phyloP scores from a whole-genome alignment of 2,329 filamentous ascomycete species.

The Ceratocystiopsis minuta region DNA sequence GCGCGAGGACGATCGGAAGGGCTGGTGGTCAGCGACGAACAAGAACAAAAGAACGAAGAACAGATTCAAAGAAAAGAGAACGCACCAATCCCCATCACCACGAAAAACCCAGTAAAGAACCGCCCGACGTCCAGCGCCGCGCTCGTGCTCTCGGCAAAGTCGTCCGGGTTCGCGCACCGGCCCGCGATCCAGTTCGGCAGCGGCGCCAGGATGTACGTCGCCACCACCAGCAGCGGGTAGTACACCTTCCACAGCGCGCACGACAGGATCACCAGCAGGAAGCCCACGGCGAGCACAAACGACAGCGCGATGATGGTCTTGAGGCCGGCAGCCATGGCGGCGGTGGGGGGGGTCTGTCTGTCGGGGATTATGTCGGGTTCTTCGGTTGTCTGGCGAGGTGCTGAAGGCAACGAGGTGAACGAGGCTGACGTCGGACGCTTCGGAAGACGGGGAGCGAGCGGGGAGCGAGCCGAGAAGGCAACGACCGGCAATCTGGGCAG shows the following conservation, averaged over 20 bases:
- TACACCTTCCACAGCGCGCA: conserved; percentile 91
- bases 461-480: too few relatives aligned
- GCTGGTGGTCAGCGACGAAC: conserved; percentile 23
- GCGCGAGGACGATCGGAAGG: conserved; percentile 71
- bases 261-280: conserved; percentile 95
- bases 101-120: conserved; percentile 88
- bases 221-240: conserved; percentile 87
- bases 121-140: conserved; percentile 80
- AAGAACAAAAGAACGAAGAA: too few relatives aligned
- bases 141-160: conserved; percentile 75
- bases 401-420: too few relatives aligned
- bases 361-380: too few relatives aligned
- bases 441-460: too few relatives aligned
- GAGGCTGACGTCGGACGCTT: too few relatives aligned
- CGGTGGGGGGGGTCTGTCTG: conserved; percentile 1
- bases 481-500: too few relatives aligned
- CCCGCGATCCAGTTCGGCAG: conserved; percentile 92
- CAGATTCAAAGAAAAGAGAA: too few relatives aligned
- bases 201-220: conserved; percentile 83
- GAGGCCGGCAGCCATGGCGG: conserved; percentile 61
- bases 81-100: conserved; percentile 68
- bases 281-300: conserved; percentile 96
- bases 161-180: conserved; percentile 78
- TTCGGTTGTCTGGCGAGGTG: too few relatives aligned
- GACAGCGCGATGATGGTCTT: conserved; percentile 98